phyloP scores from a whole-genome alignment of 768 basidiomycete genomes.

The Tricholoma flavovirens region DNA sequence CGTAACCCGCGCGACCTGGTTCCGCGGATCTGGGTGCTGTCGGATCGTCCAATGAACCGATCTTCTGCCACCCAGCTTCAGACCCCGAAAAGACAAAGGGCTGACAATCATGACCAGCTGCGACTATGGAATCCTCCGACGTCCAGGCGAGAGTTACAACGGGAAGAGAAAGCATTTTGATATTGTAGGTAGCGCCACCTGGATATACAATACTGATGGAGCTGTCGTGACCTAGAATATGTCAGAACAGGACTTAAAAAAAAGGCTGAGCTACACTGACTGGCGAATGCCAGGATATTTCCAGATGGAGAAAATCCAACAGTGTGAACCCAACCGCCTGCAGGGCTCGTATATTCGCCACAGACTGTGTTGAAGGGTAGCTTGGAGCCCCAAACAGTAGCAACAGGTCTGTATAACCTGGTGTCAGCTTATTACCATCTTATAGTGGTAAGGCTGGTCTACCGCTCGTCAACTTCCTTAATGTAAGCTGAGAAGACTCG shows the following conservation, averaged over 20 bases:
- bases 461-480: constrained; percentile 96
- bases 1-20: constrained; percentile 38
- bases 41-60: constrained; percentile 84
- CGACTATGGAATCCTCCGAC: constrained; percentile 74
- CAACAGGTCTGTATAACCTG: constrained; percentile 55
- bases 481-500: constrained; percentile 97
- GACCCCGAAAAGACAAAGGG: constrained; percentile 82
- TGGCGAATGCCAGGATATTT: constrained; percentile 88
- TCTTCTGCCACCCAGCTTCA: constrained; percentile 69
- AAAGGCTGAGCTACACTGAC: constrained; percentile 46
- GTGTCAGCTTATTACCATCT: constrained; percentile 4
- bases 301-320: constrained; percentile 97
- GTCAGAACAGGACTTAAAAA: neutral
- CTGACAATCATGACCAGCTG: constrained; percentile 97
- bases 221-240: constrained; percentile 83
- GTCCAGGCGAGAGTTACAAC: constrained; percentile 84
- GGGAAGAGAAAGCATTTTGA: constrained; percentile 76
- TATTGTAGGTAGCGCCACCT: constrained; percentile 65
- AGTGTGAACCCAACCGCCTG: constrained; percentile 96
- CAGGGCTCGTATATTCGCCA: constrained; percentile 83
- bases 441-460: constrained; percentile 13
- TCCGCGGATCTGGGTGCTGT: constrained; percentile 40
- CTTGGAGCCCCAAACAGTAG: constrained; percentile 96
- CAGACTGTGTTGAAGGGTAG: constrained; percentile 97
- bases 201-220: constrained; percentile 92